Evolutionary conservation across 2,329 filamentous ascomycete genomes (phyloP).

Genomic region (Erysiphe pisi): DNA sequence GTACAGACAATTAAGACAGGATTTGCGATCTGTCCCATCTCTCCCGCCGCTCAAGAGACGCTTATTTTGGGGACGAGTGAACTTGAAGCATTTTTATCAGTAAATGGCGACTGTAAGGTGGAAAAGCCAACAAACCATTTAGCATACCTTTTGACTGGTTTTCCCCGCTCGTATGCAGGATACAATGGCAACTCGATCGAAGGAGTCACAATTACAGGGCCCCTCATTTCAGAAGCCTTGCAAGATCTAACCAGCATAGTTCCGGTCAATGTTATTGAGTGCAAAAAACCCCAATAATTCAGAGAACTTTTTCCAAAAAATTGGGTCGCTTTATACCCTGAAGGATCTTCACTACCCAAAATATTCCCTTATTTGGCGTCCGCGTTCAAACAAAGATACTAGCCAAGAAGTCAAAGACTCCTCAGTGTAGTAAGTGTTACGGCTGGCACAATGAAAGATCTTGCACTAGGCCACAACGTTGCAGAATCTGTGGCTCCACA

Average conservation of each 20-base stretch:
- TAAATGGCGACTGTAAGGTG: background rate
- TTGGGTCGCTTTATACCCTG: too few species aligned
- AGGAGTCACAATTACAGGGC: background rate
- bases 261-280: conserved; percentile 16
- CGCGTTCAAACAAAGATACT: background rate
- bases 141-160: background rate
- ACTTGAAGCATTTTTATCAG: conserved; percentile 8
- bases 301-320: background rate
- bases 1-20: too few species aligned
- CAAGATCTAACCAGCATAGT: background rate
- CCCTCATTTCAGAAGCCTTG: conserved; percentile 8
- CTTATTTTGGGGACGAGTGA: background rate
- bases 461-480: too few species aligned
- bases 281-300: background rate
- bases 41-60: background rate
- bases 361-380: background rate
- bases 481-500: too few species aligned
- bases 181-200: background rate
- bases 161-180: conserved; percentile 5
- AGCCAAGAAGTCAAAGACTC: conserved; percentile 9
- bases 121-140: background rate
- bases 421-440: too few species aligned
- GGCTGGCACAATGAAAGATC: too few species aligned
- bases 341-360: background rate
- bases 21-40: too few species aligned